Base-by-base conservation (phyloP, 2,329 filamentous ascomycete genomes). In the Hypoxylon sp. region DNA sequence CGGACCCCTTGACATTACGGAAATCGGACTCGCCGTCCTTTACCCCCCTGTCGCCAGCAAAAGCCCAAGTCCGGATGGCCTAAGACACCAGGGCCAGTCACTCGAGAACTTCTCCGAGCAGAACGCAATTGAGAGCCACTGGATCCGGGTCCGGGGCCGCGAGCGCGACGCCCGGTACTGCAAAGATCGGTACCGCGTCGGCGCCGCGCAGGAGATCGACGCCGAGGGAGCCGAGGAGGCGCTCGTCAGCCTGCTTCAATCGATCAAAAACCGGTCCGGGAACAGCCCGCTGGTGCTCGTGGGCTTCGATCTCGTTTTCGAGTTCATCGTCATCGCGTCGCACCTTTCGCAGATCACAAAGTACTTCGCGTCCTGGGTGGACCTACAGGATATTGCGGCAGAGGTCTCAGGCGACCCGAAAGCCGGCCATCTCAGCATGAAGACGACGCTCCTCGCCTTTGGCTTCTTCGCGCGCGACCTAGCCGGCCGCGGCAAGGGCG, bases 331-430 rank as follows among this genome's bases (percentile, higher is more conserved):
- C 4, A 62, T 62, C n/a, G 38, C 27, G 7, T 29, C 55, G 9
- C 45, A 62, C 42, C 26, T 59, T 5, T 24, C 33, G 31, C 38
- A 37, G 18, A 15, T 56, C 29, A 20, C 55, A 5, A 55, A 17
- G 27, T 62, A 51, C 31, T 55, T 59, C 10, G 55, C 45, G 6
- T 61, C 48, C 33, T 59, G 48, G 55, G 59, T 59, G 24, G 55
- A 59, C 35, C 37, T 62, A 13, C 50, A 58, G 52, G 58, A 58
- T 1, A 37, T 62, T n/a, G 23, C 37, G 1, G 45, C 46, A 20
- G 50, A 55, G 41, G n/a, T 55, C 41, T 27, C 18, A 3, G 45
- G 13, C 20, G 15, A n/a, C n/a, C 21, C 31, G 38, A 18, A 41
- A n/a, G 17, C 29, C 46, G n/a, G n/a, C n/a, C n/a, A n/a, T n/a